Evolutionary conservation across 2,329 filamentous ascomycete species (phyloP).

Genomic region (Neurospora crassa): DNA sequence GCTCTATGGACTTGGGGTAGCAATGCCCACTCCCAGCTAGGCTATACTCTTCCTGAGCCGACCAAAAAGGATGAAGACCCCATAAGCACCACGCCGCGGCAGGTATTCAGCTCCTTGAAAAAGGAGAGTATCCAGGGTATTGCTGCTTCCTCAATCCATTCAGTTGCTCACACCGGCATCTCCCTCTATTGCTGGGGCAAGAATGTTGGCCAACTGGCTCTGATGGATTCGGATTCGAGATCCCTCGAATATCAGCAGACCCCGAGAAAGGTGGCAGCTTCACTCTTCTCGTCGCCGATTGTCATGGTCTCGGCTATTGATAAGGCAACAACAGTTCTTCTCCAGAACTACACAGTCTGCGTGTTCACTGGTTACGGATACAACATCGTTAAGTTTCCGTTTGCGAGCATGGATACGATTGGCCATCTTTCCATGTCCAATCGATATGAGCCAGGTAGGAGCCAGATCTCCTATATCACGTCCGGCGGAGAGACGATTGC

Average conservation of each 20-base stretch:
- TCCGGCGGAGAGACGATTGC: constrained; percentile 88
- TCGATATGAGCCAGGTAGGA: constrained; percentile 53
- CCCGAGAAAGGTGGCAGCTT: constrained; percentile 81
- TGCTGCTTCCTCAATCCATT: constrained; percentile 85
- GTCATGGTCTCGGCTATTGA: constrained; percentile 80
- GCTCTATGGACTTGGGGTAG: constrained; percentile 93
- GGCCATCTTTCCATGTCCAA: constrained; percentile 55
- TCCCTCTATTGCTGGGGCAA: constrained; percentile 91
- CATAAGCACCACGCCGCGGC: constrained; percentile 69
- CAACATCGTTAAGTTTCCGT: constrained; percentile 76
- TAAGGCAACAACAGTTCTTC: constrained; percentile 73
- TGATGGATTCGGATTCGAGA: constrained; percentile 90
- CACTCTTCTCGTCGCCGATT: constrained; percentile 65
- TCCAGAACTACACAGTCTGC: constrained; percentile 83
- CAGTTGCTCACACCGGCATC: constrained; percentile 72
- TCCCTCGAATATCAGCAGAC: constrained; percentile 75
- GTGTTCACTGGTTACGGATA: constrained; percentile 96
- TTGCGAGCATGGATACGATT: constrained; percentile 61
- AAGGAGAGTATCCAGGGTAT: constrained; percentile 73
- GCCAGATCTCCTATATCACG: constrained; percentile 65
- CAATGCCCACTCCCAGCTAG: constrained; percentile 77
- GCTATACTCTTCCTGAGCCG: constrained; percentile 64
- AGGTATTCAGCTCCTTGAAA: constrained; percentile 86
- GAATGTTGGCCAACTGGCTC: constrained; percentile 84
- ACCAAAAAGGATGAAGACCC: constrained; percentile 69